phyloP scores from a whole-genome alignment of 2,329 filamentous ascomycete species.

The Hypoxylon sp. region DNA sequence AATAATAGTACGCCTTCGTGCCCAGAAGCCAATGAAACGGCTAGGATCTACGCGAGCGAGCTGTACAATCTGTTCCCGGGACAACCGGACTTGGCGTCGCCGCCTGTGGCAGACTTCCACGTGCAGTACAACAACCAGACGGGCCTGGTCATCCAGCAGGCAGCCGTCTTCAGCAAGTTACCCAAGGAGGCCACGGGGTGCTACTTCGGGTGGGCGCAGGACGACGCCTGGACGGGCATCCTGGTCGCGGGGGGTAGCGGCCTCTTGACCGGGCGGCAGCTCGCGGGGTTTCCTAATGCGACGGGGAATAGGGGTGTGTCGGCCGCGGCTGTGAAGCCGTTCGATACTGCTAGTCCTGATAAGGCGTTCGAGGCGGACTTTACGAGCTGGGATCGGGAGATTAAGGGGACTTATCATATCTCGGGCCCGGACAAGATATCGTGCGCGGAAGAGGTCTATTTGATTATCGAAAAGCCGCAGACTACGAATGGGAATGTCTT shows the following conservation, averaged over 20 bases:
- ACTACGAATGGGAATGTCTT: conserved; percentile 29
- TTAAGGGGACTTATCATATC: conserved; percentile 16
- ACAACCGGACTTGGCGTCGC: conserved; percentile 1
- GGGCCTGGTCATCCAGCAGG: conserved; percentile 17
- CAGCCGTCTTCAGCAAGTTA: conserved; percentile 17
- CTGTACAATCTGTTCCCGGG: conserved; percentile 27
- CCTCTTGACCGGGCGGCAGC: conserved; percentile 20
- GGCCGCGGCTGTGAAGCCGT: conserved; percentile 12
- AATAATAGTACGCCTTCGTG: background rate
- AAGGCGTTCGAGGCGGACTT: conserved; percentile 23
- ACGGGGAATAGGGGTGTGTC: conserved; percentile 17
- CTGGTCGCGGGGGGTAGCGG: conserved; percentile 29
- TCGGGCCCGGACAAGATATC: conserved; percentile 22
- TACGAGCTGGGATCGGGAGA: conserved; percentile 30
- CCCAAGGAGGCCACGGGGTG: conserved; percentile 19
- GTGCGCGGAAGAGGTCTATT: conserved; percentile 25
- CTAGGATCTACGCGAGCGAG: conserved; percentile 20
- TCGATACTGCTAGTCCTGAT: background rate
- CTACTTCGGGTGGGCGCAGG: conserved; percentile 34
- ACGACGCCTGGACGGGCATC: conserved; percentile 23
- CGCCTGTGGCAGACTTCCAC: conserved; percentile 20
- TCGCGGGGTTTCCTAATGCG: conserved; percentile 17
- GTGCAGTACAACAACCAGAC: conserved; percentile 36
- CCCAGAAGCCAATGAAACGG: conserved; percentile 9
- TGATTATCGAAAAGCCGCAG: conserved; percentile 26